These are phyloP conservation scores for Metarhizium robertsii DNA, from an alignment of 2,329 filamentous ascomycete species.

Conservation along the genomic window DNA sequence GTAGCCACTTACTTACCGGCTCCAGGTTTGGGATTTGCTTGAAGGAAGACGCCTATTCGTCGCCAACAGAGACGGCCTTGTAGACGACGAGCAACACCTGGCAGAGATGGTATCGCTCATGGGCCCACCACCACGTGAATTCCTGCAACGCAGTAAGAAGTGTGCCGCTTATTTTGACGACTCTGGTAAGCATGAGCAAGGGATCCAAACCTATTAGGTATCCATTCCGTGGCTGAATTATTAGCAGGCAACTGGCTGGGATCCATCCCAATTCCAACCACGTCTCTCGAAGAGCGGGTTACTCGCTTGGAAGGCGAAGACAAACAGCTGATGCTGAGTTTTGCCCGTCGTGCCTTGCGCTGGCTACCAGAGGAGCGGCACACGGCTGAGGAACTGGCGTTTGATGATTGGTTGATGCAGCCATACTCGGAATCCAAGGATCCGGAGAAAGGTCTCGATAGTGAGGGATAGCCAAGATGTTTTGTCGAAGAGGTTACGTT, in stretches of 20 bases:
- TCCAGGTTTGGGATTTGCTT: not conserved
- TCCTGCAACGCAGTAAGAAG: not conserved
- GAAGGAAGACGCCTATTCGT: not conserved
- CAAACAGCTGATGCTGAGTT: constrained; percentile 11
- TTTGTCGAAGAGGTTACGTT: too few species aligned
- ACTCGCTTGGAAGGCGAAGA: constrained; percentile 12
- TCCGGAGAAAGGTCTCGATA: too few species aligned
- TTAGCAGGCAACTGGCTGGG: constrained; percentile 17
- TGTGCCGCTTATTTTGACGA: not conserved
- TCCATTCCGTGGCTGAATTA: not conserved
- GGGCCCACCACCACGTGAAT: constrained; percentile 6
- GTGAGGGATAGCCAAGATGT: too few species aligned
- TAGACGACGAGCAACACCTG: constrained; percentile 10
- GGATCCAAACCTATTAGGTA: not conserved
- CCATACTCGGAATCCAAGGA: not conserved
- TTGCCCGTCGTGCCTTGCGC: constrained; percentile 12
- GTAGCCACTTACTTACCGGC: not conserved
- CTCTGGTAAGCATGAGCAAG: not conserved
- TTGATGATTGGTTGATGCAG: constrained; percentile 4
- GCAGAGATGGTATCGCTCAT: constrained; percentile 11
- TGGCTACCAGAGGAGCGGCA: constrained; percentile 17
- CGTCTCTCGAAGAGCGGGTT: constrained; percentile 13
- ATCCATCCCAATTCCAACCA: constrained; percentile 14
- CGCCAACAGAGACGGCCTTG: not conserved
- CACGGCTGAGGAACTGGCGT: constrained; percentile 12